These are phyloP conservation scores for Chiua sp. DNA, from an alignment of 1,284 basidiomycete species.

Conservation along the genomic window DNA sequence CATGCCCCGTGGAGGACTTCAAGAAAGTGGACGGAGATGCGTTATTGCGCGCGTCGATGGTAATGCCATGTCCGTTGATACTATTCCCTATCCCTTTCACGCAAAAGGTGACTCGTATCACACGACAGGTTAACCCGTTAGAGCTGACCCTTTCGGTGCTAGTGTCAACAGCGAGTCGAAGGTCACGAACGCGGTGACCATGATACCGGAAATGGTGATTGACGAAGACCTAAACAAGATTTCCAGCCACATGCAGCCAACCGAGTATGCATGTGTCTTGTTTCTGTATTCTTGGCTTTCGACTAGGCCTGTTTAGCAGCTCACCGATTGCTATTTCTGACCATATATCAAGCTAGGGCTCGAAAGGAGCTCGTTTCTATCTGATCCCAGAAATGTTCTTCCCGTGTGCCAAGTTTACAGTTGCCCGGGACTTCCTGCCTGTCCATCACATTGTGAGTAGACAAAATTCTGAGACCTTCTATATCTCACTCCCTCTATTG, in stretches of 20 bases:
- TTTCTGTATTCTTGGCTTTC: background rate
- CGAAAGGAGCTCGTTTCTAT: slow-evolving; percentile 89
- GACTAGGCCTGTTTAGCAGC: slow-evolving; percentile 46
- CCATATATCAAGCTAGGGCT: slow-evolving; percentile 84
- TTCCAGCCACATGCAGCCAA: slow-evolving; percentile 87
- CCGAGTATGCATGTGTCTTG: slow-evolving; percentile 55
- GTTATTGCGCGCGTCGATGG: too few relatives aligned
- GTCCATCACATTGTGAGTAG: slow-evolving; percentile 95
- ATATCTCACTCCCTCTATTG: slow-evolving; percentile 89
- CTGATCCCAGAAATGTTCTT: slow-evolving; percentile 96
- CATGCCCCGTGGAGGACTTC: too few relatives aligned
- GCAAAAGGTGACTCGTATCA: too few relatives aligned
- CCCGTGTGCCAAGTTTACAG: slow-evolving; percentile 90
- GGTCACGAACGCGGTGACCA: slow-evolving; percentile 84
- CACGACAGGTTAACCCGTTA: too few relatives aligned
- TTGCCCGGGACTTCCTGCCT: slow-evolving; percentile 96
- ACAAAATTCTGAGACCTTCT: slow-evolving; percentile 94
- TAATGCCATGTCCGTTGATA: too few relatives aligned
- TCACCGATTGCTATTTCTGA: slow-evolving; percentile 85
- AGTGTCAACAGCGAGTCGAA: too few relatives aligned
- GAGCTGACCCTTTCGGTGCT: too few relatives aligned
- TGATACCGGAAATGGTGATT: slow-evolving; percentile 91
- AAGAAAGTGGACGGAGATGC: too few relatives aligned
- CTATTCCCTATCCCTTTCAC: too few relatives aligned
- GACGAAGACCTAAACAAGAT: slow-evolving; percentile 96